phyloP scores from a whole-genome alignment of 257 asterid species.

The Ilex aquifolium region DNA sequence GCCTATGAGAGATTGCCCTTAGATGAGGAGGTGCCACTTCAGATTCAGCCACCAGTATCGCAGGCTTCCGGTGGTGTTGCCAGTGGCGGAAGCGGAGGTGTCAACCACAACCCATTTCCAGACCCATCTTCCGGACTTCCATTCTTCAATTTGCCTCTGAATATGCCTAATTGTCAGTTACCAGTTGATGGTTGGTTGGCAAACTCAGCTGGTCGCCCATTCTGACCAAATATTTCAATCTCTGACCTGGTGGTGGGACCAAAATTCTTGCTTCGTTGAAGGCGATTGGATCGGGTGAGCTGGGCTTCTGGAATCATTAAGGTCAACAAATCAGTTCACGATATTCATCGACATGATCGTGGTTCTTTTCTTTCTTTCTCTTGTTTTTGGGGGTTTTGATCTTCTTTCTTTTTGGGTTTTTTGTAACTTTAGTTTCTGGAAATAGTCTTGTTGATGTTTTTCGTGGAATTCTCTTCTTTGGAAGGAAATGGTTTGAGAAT shows the following conservation, averaged over 20 bases:
- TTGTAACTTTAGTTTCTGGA: constrained; percentile 1
- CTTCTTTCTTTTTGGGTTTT: neutral
- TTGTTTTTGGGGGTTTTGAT: neutral
- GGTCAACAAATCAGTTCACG: neutral
- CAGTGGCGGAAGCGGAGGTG: neutral
- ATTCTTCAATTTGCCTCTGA: constrained; percentile 15
- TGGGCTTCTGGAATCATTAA: neutral
- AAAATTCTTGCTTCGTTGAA: neutral
- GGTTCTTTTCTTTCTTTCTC: neutral
- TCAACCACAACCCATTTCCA: constrained; percentile 4
- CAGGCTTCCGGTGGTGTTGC: neutral
- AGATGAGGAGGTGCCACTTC: constrained; percentile 9
- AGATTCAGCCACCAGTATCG: constrained; percentile 6
- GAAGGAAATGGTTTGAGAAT: constrained; percentile 9
- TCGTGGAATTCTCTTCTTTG: constrained; percentile 5
- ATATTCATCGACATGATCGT: constrained; percentile 3
- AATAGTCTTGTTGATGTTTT: constrained; percentile 10
- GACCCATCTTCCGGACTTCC: constrained; percentile 17
- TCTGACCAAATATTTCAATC: neutral
- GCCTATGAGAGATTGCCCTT: constrained; percentile 18
- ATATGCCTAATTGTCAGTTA: constrained; percentile 12
- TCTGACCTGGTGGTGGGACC: neutral
- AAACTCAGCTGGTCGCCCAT: neutral
- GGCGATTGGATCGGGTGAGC: constrained; percentile 1
- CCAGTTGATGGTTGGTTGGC: constrained; percentile 12